phyloP scores from a whole-genome alignment of 2,329 filamentous ascomycete genomes.

The Fusarium sp. region DNA sequence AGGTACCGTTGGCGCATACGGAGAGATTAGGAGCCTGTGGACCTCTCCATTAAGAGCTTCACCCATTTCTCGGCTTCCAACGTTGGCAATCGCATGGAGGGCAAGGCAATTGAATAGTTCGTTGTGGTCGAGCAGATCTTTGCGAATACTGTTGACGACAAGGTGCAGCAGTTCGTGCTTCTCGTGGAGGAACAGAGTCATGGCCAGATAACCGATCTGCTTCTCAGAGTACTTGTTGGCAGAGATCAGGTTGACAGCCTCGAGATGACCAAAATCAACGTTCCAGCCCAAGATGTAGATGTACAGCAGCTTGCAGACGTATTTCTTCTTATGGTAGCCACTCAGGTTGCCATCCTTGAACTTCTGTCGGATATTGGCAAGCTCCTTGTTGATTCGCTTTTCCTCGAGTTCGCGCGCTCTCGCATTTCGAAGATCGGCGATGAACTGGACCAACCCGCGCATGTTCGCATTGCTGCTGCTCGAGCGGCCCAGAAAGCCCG shows the following conservation, averaged over 20 bases:
- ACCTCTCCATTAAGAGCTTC: conserved; percentile 93
- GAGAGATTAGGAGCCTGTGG: conserved; percentile 92
- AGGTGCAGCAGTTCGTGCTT: conserved; percentile 95
- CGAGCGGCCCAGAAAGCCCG: conserved; percentile 75
- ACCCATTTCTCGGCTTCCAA: conserved; percentile 96
- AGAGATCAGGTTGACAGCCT: conserved; percentile 97
- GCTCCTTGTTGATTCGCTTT: conserved; percentile 99
- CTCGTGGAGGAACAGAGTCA: conserved; percentile 97
- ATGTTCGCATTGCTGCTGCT: conserved; percentile 75
- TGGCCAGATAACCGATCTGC: conserved; percentile 97
- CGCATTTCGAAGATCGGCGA: conserved; percentile 95
- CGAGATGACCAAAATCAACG: conserved; percentile 97
- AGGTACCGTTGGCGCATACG: conserved; percentile 67
- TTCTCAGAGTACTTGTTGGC: conserved; percentile 98
- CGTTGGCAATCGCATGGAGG: conserved; percentile 96
- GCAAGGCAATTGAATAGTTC: conserved; percentile 98
- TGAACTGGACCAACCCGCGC: conserved; percentile 95
- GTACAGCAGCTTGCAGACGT: conserved; percentile 99
- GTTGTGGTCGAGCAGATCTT: conserved; percentile 93
- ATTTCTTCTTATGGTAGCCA: conserved; percentile 99
- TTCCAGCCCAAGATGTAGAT: conserved; percentile 99
- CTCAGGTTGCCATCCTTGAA: conserved; percentile 96
- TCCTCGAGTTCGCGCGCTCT: conserved; percentile 95
- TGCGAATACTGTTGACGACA: conserved; percentile 98
- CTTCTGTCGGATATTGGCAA: conserved; percentile 98